phyloP scores from a whole-genome alignment of 768 basidiomycete genomes.

The Lactarius pseudohatsudake region DNA sequence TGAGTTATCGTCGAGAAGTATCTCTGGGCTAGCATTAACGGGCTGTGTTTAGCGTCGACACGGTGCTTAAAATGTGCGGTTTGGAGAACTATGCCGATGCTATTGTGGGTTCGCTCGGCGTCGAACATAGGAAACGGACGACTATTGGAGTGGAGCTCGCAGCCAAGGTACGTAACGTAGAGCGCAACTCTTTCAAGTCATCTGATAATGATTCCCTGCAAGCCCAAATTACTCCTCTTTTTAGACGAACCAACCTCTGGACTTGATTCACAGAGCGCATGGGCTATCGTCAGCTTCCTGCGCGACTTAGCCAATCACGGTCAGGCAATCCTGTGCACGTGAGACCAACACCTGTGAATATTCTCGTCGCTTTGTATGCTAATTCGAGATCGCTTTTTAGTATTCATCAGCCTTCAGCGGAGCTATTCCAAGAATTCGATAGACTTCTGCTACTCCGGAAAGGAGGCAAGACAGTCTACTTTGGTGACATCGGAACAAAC shows the following conservation, averaged over 20 bases:
- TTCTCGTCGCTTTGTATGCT: not conserved
- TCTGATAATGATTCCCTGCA: not conserved
- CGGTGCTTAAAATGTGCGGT: conserved; percentile 60
- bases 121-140: conserved; percentile 76
- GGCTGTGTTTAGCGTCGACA: conserved; percentile 45
- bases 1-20: conserved; percentile 38
- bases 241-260: conserved; percentile 88
- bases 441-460: conserved; percentile 70
- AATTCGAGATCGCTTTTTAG: not conserved
- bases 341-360: conserved; percentile 32
- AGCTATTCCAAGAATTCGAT: conserved; percentile 84
- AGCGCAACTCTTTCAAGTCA: too few species aligned
- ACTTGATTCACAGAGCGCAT: conserved; percentile 83
- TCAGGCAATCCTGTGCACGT: conserved; percentile 91
- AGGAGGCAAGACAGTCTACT: conserved; percentile 72
- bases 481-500: conserved; percentile 66
- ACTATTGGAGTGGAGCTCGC: conserved; percentile 89
- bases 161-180: conserved; percentile 49
- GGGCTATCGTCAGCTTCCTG: conserved; percentile 78
- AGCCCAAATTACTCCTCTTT: conserved; percentile 81
- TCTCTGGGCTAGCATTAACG: not conserved
- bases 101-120: conserved; percentile 62
- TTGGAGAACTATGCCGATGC: conserved; percentile 65
- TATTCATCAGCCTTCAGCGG: conserved; percentile 72
- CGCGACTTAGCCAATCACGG: conserved; percentile 75